These are phyloP conservation scores for Hymenoscyphus linearis DNA, from an alignment of 2,329 filamentous ascomycete genomes.

Conservation along the genomic window DNA sequence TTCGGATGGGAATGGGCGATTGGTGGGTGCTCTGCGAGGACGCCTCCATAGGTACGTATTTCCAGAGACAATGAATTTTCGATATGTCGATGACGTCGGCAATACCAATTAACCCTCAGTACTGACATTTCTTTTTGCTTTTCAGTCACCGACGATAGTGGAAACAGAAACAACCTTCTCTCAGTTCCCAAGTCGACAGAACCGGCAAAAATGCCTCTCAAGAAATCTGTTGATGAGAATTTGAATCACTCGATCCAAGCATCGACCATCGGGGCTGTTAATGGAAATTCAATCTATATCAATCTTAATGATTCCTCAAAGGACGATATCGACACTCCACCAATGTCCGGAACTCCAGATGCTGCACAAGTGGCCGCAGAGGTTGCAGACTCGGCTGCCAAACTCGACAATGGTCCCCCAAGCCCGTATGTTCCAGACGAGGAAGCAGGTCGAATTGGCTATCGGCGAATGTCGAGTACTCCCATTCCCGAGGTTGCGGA, in stretches of 20 bases:
- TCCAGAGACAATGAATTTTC: neutral
- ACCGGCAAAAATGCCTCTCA: neutral
- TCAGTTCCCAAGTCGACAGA: slow-evolving; percentile 27
- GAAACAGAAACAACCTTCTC: slow-evolving; percentile 50
- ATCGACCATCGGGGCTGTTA: neutral
- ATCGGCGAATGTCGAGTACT: slow-evolving; percentile 34
- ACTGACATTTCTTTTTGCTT: slow-evolving; percentile 5
- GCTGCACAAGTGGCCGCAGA: slow-evolving; percentile 25
- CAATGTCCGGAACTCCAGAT: slow-evolving; percentile 28
- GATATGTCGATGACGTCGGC: neutral
- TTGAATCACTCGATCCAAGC: neutral
- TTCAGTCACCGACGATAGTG: slow-evolving; percentile 44
- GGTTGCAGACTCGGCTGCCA: slow-evolving; percentile 24
- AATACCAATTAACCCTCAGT: slow-evolving; percentile 4
- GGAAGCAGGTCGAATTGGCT: slow-evolving; percentile 32
- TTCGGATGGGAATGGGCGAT: slow-evolving; percentile 59
- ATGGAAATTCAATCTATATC: neutral
- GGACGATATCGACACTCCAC: slow-evolving; percentile 24
- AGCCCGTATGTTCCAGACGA: slow-evolving; percentile 33
- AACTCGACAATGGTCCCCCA: slow-evolving; percentile 29
- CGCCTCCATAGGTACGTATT: slow-evolving; percentile 49
- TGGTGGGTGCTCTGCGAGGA: slow-evolving; percentile 67
- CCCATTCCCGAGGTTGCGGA: slow-evolving; percentile 39
- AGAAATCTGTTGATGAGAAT: slow-evolving; percentile 1
- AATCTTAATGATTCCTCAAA: neutral